phyloP scores from a whole-genome alignment of 208 protist species.

The Naegleria lovaniensis region DNA sequence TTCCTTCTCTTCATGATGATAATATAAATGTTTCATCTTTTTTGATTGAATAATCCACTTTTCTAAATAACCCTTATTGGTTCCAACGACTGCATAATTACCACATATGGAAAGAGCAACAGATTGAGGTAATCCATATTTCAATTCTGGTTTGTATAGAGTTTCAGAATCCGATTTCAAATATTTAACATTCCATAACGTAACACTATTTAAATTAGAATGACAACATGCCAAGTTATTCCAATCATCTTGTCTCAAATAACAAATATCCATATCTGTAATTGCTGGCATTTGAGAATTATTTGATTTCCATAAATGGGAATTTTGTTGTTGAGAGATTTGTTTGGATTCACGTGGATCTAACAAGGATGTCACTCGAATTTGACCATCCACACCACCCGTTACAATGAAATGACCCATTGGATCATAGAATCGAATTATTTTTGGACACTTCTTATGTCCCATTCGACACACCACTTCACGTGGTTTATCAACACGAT shows the following conservation, averaged over 20 bases:
- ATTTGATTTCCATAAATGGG: neutral
- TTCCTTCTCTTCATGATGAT: neutral
- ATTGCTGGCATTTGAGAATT: constrained; percentile 1
- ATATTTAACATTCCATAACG: constrained; percentile 8
- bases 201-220: neutral
- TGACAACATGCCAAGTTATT: neutral
- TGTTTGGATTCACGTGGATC: neutral
- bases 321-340: neutral
- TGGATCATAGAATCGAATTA: constrained; percentile 21
- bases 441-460: neutral
- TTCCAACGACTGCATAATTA: constrained; percentile 13
- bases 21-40: neutral
- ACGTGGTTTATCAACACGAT: neutral
- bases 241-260: constrained; percentile 22
- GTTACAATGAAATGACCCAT: constrained; percentile 10
- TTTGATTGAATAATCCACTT: constrained; percentile 10
- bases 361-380: neutral
- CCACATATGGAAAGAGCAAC: neutral
- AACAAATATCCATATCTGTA: constrained; percentile 2
- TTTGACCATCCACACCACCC: neutral
- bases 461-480: neutral
- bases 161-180: neutral
- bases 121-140: neutral
- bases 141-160: neutral
- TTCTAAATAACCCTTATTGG: neutral